phyloP scores from a whole-genome alignment of 768 basidiomycete species.

The Candolleomyces eurysporus region DNA sequence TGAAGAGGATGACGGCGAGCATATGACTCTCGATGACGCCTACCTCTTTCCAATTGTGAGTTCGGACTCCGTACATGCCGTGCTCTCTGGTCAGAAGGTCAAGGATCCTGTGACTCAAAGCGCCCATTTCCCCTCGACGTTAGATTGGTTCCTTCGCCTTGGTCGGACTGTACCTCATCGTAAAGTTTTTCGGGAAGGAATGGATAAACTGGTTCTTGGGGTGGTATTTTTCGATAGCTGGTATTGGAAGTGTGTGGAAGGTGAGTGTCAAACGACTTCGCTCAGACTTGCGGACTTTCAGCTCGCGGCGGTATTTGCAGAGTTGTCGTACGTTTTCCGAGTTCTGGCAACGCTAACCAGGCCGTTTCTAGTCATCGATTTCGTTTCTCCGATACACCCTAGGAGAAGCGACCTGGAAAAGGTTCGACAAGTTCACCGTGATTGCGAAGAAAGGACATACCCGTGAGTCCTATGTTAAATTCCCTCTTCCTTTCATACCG shows the following conservation, averaged over 20 bases:
- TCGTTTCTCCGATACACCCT: constrained; percentile 47
- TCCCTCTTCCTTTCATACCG: neutral
- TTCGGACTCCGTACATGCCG: constrained; percentile 9
- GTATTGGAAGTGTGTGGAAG: constrained; percentile 68
- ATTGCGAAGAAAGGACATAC: constrained; percentile 40
- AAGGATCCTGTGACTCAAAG: neutral
- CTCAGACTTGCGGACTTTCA: neutral
- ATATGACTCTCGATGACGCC: constrained; percentile 65
- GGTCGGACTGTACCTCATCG: constrained; percentile 63
- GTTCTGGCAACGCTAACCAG: neutral
- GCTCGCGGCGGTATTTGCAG: neutral
- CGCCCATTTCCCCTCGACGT: neutral
- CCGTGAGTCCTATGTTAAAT: constrained; percentile 2
- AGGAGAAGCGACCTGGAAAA: constrained; percentile 56
- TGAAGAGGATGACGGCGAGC: constrained; percentile 58
- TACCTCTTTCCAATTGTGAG: constrained; percentile 76
- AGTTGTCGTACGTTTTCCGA: neutral
- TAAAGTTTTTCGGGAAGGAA: constrained; percentile 74
- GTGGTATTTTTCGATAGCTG: constrained; percentile 69
- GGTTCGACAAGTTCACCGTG: constrained; percentile 47
- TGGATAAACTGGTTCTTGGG: constrained; percentile 83
- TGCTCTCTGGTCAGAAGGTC: neutral
- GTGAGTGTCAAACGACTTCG: constrained; percentile 33
- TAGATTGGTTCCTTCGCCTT: constrained; percentile 72
- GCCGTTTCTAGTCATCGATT: constrained; percentile 41